Evolutionary conservation across 768 basidiomycete genomes (phyloP), one percentile per base, ranked within the genome.

Genomic region (Lepiota venenata): DNA sequence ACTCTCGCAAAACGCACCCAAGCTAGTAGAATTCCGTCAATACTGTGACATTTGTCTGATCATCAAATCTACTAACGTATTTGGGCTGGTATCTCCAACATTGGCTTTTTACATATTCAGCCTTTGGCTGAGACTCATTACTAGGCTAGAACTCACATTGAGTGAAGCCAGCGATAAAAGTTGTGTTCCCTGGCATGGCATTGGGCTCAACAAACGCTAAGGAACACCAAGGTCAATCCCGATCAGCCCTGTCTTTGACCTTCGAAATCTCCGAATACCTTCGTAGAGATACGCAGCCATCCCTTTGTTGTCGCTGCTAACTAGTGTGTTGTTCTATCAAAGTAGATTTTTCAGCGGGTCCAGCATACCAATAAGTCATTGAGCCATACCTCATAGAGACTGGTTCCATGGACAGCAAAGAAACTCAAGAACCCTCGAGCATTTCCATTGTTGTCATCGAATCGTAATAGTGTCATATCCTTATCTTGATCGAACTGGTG

Each of bases 221-320:
- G 36, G 59, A 29, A 55, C n/a, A 47, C 46, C 36, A 39, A 41
- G 40, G 50, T 49, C 48, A 38, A 41, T 45, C 35, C 27, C 38
- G 27, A 18, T n/a, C 36, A 27, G 22, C 40, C 37, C 25, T 44
- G 39, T 47, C 20, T n/a, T 21, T 49, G 46, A 25, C n/a, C 20
- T 25, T 8, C 15, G 35, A 50, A 52, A 22, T 14, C 37, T 47
- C 10, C 1, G 52, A 77, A 47, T 55, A 86, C 85, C 71, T 75
- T 91, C 90, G 56, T 88, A 92, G 15, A 91, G 64, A 66, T 80
- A 85, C 7, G 88, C 88, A 2, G 89, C 88, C 87, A 91, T 90
- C 38, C 90, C 90, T 66, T 92, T 91, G 72, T 91, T 91, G 67
- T 91, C 90, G 2, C 78, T 69, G 66, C 87, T 90, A 27, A 91